These are phyloP conservation scores for Geranomyces michiganensis DNA, from an alignment of 192 early-diverging fungal species.

Conservation along the genomic window DNA sequence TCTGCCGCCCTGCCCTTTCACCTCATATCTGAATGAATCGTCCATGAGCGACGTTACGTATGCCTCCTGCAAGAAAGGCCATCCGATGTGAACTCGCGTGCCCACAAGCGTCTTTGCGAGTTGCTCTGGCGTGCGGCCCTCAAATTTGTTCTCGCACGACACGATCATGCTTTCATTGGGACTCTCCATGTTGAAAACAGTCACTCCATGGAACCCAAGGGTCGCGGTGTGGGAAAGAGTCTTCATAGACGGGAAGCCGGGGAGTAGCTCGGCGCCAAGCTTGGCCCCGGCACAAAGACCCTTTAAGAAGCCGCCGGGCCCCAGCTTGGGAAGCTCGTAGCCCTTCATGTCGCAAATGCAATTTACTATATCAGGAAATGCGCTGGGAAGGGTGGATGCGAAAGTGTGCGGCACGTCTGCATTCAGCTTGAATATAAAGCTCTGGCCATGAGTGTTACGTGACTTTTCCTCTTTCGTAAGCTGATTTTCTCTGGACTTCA, in stretches of 20 bases:
- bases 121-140: slow-evolving; percentile 55
- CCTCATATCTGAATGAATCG: slow-evolving; percentile 62
- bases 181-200: slow-evolving; percentile 84
- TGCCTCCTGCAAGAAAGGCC: slow-evolving; percentile 88
- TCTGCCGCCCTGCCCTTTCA: slow-evolving; percentile 36
- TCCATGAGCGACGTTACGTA: slow-evolving; percentile 76
- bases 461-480: slow-evolving; percentile 71
- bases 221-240: slow-evolving; percentile 72
- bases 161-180: slow-evolving; percentile 76
- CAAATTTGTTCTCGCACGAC: slow-evolving; percentile 56
- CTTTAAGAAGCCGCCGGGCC: slow-evolving; percentile 50
- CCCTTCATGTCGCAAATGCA: slow-evolving; percentile 55
- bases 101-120: slow-evolving; percentile 62
- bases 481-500: slow-evolving; percentile 64
- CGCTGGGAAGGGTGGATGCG: slow-evolving; percentile 38
- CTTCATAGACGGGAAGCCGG: slow-evolving; percentile 91
- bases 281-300: slow-evolving; percentile 67
- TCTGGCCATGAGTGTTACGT: slow-evolving; percentile 73
- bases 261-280: slow-evolving; percentile 60
- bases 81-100: slow-evolving; percentile 70
- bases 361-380: slow-evolving; percentile 58
- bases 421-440: slow-evolving; percentile 68
- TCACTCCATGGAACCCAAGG: slow-evolving; percentile 78
- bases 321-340: slow-evolving; percentile 67
- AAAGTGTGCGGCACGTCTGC: slow-evolving; percentile 24